phyloP scores from a whole-genome alignment of 2,329 filamentous ascomycete genomes.

The Aphanoascus verrucosus region DNA sequence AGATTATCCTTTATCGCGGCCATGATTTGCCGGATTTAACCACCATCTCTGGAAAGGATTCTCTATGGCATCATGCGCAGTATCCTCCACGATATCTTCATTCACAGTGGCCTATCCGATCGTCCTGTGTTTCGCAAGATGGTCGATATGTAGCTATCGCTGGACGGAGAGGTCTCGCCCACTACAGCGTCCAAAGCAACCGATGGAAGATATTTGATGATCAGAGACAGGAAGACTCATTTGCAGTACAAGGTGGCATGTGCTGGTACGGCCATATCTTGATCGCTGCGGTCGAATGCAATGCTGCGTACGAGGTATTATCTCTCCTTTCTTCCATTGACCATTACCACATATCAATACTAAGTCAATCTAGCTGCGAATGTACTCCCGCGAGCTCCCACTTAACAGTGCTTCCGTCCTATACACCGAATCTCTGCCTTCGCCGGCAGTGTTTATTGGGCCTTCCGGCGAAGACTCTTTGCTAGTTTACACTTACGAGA shows the following conservation, averaged over 20 bases:
- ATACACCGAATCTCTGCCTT: conserved; percentile 65
- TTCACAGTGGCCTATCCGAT: conserved; percentile 86
- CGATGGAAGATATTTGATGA: conserved; percentile 93
- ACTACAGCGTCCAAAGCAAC: conserved; percentile 90
- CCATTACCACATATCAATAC: conserved; percentile 9
- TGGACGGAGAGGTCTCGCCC: conserved; percentile 79
- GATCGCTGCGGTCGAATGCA: conserved; percentile 82
- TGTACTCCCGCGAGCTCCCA: conserved; percentile 78
- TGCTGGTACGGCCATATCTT: conserved; percentile 97
- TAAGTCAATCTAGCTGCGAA: conserved; percentile 49
- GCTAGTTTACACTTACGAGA: conserved; percentile 94
- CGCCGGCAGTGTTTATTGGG: conserved; percentile 81
- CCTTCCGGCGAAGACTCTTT: conserved; percentile 88
- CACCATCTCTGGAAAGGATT: conserved; percentile 81
- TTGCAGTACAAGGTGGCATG: conserved; percentile 89
- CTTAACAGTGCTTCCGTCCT: conserved; percentile 64
- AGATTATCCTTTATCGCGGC: conserved; percentile 84
- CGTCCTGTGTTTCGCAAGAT: conserved; percentile 78
- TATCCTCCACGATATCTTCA: conserved; percentile 75
- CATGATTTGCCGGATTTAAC: conserved; percentile 86
- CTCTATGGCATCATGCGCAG: conserved; percentile 87
- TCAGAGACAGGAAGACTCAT: conserved; percentile 71
- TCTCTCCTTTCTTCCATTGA: neutral
- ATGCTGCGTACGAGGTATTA: conserved; percentile 60
- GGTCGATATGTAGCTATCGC: conserved; percentile 93